These are phyloP conservation scores for Pythium dissotocum DNA, from an alignment of 352 stramenopile species.

Conservation along the genomic window DNA sequence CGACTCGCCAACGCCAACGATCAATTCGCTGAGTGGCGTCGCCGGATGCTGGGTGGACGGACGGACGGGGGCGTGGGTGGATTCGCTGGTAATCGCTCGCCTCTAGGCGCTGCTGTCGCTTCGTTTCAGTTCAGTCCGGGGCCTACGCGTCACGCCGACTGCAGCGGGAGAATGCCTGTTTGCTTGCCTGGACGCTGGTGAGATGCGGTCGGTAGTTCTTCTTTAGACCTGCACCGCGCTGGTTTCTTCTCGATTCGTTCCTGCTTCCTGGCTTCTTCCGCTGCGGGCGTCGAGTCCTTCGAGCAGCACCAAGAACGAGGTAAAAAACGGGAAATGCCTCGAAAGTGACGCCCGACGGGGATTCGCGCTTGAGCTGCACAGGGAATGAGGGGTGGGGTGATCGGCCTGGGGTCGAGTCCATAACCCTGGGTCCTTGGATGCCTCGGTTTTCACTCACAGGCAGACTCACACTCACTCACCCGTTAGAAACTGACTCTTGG, in stretches of 20 bases:
- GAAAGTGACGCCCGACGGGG: slow-evolving; percentile 3
- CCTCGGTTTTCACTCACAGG: slow-evolving; percentile 2
- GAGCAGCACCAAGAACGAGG: slow-evolving; percentile 6
- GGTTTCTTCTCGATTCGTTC: slow-evolving; percentile 30
- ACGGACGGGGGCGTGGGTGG: neutral
- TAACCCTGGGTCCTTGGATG: slow-evolving; percentile 6
- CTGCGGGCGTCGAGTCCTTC: slow-evolving; percentile 1
- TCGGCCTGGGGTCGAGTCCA: slow-evolving; percentile 1
- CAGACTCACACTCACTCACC: slow-evolving; percentile 8
- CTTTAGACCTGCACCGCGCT: slow-evolving; percentile 10
- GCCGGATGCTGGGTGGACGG: neutral
- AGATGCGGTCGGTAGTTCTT: slow-evolving; percentile 13
- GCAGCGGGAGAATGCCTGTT: neutral
- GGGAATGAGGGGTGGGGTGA: slow-evolving; percentile 15
- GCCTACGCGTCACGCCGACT: neutral
- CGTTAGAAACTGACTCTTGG: slow-evolving; percentile 23
- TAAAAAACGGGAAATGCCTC: slow-evolving; percentile 39
- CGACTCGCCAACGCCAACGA: slow-evolving; percentile 12
- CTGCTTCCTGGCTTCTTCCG: slow-evolving; percentile 27
- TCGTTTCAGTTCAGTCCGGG: slow-evolving; percentile 16
- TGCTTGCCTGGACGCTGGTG: slow-evolving; percentile 1
- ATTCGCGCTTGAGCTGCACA: slow-evolving; percentile 8
- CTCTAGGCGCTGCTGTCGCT: neutral
- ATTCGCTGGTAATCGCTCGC: neutral
- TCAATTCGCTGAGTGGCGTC: slow-evolving; percentile 3